These are phyloP conservation scores for Arabis hirsuta DNA, from an alignment of 345 rosid species.

Conservation along the genomic window DNA sequence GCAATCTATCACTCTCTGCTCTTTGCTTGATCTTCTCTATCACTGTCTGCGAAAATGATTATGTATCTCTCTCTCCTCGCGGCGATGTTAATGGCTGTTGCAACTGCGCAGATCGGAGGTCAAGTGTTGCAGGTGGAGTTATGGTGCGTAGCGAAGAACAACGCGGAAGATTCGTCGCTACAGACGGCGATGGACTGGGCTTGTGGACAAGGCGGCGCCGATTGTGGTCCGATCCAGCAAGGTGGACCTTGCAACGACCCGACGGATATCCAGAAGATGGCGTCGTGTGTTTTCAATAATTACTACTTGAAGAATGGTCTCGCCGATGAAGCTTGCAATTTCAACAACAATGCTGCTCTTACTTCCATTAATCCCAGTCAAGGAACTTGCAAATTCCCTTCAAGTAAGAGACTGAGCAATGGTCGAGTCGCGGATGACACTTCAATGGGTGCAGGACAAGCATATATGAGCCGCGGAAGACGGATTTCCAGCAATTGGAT, in stretches of 20 bases:
- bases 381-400: conserved; percentile 45
- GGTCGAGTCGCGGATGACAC: conserved; percentile 39
- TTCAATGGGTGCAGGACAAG: conserved; percentile 25
- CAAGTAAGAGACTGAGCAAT: conserved; percentile 38
- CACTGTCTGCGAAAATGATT: conserved; percentile 3
- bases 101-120: conserved; percentile 34
- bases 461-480: conserved; percentile 29
- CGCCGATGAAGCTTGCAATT: conserved; percentile 76
- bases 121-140: conserved; percentile 36
- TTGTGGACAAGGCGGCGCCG: conserved; percentile 81
- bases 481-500: conserved; percentile 32
- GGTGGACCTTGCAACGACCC: conserved; percentile 74
- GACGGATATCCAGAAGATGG: conserved; percentile 62
- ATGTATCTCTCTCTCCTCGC: conserved; percentile 26
- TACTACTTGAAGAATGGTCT: conserved; percentile 79
- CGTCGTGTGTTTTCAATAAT: conserved; percentile 80
- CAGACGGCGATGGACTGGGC: conserved; percentile 90
- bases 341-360: conserved; percentile 77
- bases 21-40: conserved; percentile 24
- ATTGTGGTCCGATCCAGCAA: conserved; percentile 68
- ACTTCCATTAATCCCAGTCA: conserved; percentile 85
- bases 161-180: conserved; percentile 62
- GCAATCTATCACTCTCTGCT: no score
- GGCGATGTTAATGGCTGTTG: conserved; percentile 14
- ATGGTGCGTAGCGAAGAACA: conserved; percentile 86